Evolutionary conservation across 495 filamentous ascomycete genomes (phyloP), one percentile per base, ranked within the genome.

Genomic region (Glarea lozoyensis): DNA sequence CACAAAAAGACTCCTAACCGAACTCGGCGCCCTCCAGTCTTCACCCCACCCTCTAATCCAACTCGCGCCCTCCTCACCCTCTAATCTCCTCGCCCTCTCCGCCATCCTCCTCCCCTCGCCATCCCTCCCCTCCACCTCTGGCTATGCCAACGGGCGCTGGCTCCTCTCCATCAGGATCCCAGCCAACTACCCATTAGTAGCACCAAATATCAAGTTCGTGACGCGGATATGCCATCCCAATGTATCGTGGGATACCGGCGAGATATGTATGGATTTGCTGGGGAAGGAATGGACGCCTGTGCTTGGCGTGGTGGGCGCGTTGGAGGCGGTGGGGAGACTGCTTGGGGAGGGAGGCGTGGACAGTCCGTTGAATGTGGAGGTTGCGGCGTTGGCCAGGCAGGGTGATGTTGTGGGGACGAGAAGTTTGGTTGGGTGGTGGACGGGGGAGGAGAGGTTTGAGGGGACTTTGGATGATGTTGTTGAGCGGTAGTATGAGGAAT

Each of bases 231-330:
- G 83, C 53, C 89, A 95, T 63, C 81, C 90, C 9, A 95, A 95
- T 63, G 73, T 96, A 18, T 70, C 72, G 45, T 81, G 87, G 56
- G 67, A 76, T 50, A 88, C 81, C 3, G 92, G 92, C 53, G 86
- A 95, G 59, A 92, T 98, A 59, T 97, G 92, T 55, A 74, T 97
- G 10, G 89, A 94, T 48, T 69, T 98, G 42, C 63, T 98, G 33
- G 75, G 69, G 16, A 76, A 79, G 21, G 72, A 75, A 34, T 98
- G 92, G 92, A 81, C 80, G 48, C 83, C 88, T 22, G 76, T 82
- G 22, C 93, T 92, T 56, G 90, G 82, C 21, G 69, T 96, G 17
- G 75, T 81, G 17, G 71, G 76, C 46, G 87, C 83, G 40, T 62
- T 96, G 52, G 81, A 83, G 50, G 77, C 79, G 16, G 74, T 97